A percentile compares a stretch with the other conserved stretches of the same genome.
These are phyloP conservation scores for Cryptococcus sp. DNA, from an alignment of 1,284 basidiomycete species.

Conservation along the genomic window DNA sequence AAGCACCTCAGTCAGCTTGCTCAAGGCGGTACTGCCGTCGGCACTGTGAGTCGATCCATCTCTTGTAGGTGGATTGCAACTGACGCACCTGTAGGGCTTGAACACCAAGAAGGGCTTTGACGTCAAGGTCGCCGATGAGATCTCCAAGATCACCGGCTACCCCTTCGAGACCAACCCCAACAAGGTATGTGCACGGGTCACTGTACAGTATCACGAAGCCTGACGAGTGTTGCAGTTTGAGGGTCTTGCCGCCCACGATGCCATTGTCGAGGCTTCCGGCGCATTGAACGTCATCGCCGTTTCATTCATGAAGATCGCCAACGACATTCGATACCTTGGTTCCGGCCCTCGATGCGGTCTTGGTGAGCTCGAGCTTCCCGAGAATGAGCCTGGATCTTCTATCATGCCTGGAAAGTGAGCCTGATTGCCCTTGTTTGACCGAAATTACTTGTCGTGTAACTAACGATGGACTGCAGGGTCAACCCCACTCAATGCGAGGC, in stretches of 20 bases:
- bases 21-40: conserved; percentile 98
- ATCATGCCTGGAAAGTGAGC: conserved; percentile 95
- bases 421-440: not conserved
- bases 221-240: conserved; percentile 76
- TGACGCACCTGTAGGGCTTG: conserved; percentile 66
- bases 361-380: conserved; percentile 90
- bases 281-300: conserved; percentile 93
- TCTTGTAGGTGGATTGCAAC: not conserved
- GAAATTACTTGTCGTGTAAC: not conserved
- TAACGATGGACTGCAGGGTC: conserved; percentile 57
- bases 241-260: conserved; percentile 94
- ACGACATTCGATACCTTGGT: conserved; percentile 97
- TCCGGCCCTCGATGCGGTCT: conserved; percentile 97
- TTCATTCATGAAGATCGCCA: conserved; percentile 99
- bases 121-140: conserved; percentile 87
- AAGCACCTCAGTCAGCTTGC: conserved; percentile 89
- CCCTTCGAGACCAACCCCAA: conserved; percentile 96
- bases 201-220: not conserved
- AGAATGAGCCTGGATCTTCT: conserved; percentile 98
- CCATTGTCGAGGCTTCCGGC: conserved; percentile 94
- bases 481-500: conserved; percentile 99
- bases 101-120: conserved; percentile 98
- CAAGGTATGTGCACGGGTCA: conserved; percentile 64
- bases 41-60: conserved; percentile 67
- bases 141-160: conserved; percentile 87